Evolutionary conservation across 2,329 filamentous ascomycete species (phyloP), one percentile per base, ranked within the genome.

Genomic region (Paecilomyces dactylethromorphus): DNA sequence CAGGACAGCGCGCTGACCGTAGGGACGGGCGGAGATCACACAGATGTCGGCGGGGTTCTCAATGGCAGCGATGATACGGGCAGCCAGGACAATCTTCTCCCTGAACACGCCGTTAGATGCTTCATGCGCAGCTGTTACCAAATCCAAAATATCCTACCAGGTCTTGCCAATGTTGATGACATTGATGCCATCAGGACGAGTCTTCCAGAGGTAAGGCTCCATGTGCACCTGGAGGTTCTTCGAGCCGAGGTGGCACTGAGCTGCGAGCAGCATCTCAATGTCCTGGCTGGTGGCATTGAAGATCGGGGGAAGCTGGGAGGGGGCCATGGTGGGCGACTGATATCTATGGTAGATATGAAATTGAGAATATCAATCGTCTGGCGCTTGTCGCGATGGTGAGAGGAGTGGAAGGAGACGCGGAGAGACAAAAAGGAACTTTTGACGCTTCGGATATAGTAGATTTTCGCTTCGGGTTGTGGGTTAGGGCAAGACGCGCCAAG

Each of bases 221-320:
- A 97, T 97, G 86, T 97, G 92, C 78, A 95, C 91, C 87, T 97
- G 94, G 74, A 99, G 81, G 88, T 99, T 99, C 91, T 97, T 97
- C 82, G 89, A 91, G 75, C 94, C 94, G 73, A 97, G 87, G 83
- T 99, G 95, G 82, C 84, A 87, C 84, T 97, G 92, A 75, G 95
- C 92, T 76, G 92, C 90, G 74, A 99, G 90, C 77, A 99, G 91
- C 90, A 92, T 94, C 90, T 99, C 94, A 83, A 99, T 95, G 85
- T 99, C 94, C 84, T 95, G 88, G 78, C 88, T 88, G 75, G 94
- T 97, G 77, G 94, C 91, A 86, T 96, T 94, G 89, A 99, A 96
- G 76, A 89, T 84, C 69, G 92, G 84, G 78, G 94, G 94, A 70
- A 97, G 89, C 84, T 97, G 96, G 75, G 87, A 85, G 79, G 93